phyloP scores from a whole-genome alignment of 2,329 filamentous ascomycete genomes.

The Dothideomycetes sp. region DNA sequence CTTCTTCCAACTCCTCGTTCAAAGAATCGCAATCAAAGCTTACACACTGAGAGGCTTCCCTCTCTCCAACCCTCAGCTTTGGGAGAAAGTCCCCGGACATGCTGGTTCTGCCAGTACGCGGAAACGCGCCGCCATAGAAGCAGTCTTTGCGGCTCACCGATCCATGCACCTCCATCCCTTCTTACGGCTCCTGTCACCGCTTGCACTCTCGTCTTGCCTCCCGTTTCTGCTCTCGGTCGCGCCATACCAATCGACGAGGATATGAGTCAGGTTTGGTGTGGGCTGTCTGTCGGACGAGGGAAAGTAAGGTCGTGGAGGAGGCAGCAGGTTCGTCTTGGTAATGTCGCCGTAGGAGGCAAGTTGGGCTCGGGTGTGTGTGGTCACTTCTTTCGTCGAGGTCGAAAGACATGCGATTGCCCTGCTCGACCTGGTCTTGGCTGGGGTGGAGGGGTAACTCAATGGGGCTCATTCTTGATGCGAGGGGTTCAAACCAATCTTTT shows the following conservation, averaged over 20 bases:
- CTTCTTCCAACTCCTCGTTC: constrained; percentile 72
- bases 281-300: constrained; percentile 23
- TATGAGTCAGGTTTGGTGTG: constrained; percentile 60
- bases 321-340: constrained; percentile 16
- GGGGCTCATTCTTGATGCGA: constrained; percentile 99
- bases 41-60: constrained; percentile 63
- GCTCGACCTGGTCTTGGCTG: constrained; percentile 6
- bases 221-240: constrained; percentile 36
- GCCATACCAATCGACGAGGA: constrained; percentile 54
- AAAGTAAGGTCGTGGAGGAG: constrained; percentile 22
- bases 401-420: constrained; percentile 97
- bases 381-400: constrained; percentile 77
- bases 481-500: constrained; percentile 48
- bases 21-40: constrained; percentile 99
- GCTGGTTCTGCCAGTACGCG: constrained; percentile 55
- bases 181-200: constrained; percentile 35
- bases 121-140: constrained; percentile 99
- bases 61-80: constrained; percentile 54
- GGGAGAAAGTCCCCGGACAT: constrained; percentile 99
- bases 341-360: constrained; percentile 22
- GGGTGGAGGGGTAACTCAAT: constrained; percentile 78
- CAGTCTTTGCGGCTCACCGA: constrained; percentile 67
- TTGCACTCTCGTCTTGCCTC: constrained; percentile 35
- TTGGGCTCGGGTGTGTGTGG: constrained; percentile 40
- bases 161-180: constrained; percentile 41